A percentile compares a stretch with the other conserved stretches of the same genome.
Conservation (phyloP, 2,329 filamentous ascomycete species). For the Rhexocercosporidium sp. region DNA sequence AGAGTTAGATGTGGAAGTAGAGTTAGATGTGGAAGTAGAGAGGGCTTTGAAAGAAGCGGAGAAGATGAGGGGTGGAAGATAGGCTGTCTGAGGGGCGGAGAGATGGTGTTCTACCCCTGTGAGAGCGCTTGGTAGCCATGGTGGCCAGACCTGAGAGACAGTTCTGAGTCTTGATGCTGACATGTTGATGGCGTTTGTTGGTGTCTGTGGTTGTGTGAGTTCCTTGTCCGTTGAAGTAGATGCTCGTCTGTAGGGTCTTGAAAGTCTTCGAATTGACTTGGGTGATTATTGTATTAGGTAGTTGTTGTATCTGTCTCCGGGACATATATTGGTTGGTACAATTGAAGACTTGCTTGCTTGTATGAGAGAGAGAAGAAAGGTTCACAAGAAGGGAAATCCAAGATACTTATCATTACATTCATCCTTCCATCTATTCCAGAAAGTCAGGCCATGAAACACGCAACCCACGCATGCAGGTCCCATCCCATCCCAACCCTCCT, state of each 20-base stretch:
- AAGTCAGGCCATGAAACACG: slow-evolving; percentile 11
- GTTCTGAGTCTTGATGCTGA: slow-evolving; percentile 17
- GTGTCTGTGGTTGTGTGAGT: background rate
- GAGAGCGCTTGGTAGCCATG: slow-evolving; percentile 26
- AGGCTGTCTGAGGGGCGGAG: slow-evolving; percentile 4
- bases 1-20: background rate
- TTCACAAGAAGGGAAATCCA: background rate
- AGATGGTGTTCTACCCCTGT: slow-evolving; percentile 19
- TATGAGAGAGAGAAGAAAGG: background rate
- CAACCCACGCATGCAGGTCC: background rate
- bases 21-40: background rate
- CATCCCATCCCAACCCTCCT: background rate
- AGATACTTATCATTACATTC: background rate
- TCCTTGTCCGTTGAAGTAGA: background rate
- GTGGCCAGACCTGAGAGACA: slow-evolving; percentile 27
- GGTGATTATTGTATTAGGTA: background rate
- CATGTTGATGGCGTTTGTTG: slow-evolving; percentile 3
- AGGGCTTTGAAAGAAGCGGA: slow-evolving; percentile 20
- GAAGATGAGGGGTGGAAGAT: slow-evolving; percentile 21
- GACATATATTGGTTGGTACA: background rate
- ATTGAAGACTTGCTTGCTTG: background rate
- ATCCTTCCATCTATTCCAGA: background rate
- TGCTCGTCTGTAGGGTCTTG: background rate
- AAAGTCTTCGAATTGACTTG: background rate
- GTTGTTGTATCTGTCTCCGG: background rate